Conservation (phyloP, 2,329 filamentous ascomycete species). For the Thelonectria discophora region DNA sequence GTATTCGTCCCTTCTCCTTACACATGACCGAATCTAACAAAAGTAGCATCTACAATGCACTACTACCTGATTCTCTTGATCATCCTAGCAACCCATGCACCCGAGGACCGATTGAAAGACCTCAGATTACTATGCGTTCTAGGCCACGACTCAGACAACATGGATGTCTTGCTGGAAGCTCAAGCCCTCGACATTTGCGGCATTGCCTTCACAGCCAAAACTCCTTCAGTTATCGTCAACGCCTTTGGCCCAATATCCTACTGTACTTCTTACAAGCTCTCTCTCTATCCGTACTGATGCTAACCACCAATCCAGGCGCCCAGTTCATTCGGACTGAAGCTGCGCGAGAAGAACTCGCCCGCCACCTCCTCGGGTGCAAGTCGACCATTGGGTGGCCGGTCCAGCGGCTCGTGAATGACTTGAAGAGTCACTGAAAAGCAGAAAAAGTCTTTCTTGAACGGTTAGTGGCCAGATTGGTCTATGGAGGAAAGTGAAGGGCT, state of each 20-base stretch:
- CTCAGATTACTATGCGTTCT: constrained; percentile 5
- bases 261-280: constrained; percentile 46
- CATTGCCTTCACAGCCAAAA: constrained; percentile 55
- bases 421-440: constrained; percentile 42
- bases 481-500: neutral
- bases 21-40: neutral
- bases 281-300: too few species aligned
- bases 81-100: constrained; percentile 42
- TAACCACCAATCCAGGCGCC: constrained; percentile 37
- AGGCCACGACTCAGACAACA: neutral
- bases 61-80: constrained; percentile 51
- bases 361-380: constrained; percentile 47
- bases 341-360: constrained; percentile 45
- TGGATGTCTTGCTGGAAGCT: constrained; percentile 43
- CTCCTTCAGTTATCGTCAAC: constrained; percentile 55
- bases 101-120: constrained; percentile 12
- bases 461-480: neutral
- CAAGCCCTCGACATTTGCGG: constrained; percentile 53
- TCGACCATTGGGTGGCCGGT: constrained; percentile 52
- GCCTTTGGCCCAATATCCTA: constrained; percentile 58
- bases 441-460: neutral
- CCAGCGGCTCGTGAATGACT: constrained; percentile 44
- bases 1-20: constrained; percentile 34
- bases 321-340: constrained; percentile 42
- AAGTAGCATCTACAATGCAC: constrained; percentile 52